Evolutionary conservation across 2,329 filamentous ascomycete species (phyloP).

Genomic region (Aspergillus terreus): DNA sequence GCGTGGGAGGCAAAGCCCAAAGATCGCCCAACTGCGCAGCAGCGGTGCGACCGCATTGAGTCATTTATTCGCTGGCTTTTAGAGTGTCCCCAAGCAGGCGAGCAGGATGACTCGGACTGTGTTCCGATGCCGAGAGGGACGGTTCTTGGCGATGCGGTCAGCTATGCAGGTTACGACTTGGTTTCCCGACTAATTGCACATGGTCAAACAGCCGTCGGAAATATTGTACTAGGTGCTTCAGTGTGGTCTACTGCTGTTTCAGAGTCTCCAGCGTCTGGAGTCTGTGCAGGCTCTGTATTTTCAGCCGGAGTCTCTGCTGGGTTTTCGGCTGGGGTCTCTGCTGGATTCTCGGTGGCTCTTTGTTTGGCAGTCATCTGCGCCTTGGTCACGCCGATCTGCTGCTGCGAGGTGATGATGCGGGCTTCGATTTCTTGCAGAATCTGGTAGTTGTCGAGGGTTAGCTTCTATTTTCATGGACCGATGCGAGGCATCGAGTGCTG

Average conservation of each 20-base stretch:
- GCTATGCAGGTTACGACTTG: too few species aligned
- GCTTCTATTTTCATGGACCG: background rate
- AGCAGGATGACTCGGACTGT: too few species aligned
- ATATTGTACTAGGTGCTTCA: slow-evolving; percentile 16
- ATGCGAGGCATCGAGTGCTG: background rate
- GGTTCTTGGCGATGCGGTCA: too few species aligned
- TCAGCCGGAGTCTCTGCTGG: slow-evolving; percentile 6
- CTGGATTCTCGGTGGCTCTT: slow-evolving; percentile 47
- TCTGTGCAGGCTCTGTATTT: slow-evolving; percentile 7
- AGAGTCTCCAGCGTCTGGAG: slow-evolving; percentile 2
- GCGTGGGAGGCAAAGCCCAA: too few species aligned
- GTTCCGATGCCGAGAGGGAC: too few species aligned
- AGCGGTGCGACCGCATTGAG: too few species aligned
- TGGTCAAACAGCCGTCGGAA: too few species aligned
- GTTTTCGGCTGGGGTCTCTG: slow-evolving; percentile 4
- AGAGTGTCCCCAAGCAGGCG: too few species aligned
- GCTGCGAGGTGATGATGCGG: slow-evolving; percentile 81
- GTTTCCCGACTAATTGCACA: too few species aligned
- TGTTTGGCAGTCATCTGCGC: slow-evolving; percentile 82
- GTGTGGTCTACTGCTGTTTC: slow-evolving; percentile 6
- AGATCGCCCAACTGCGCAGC: too few species aligned
- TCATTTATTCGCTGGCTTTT: too few species aligned
- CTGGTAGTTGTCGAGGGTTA: slow-evolving; percentile 44
- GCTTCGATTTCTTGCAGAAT: slow-evolving; percentile 90
- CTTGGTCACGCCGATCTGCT: slow-evolving; percentile 84